These are phyloP conservation scores for Pichia exigua DNA, from an alignment of 805 yeast genomes.

Conservation along the genomic window DNA sequence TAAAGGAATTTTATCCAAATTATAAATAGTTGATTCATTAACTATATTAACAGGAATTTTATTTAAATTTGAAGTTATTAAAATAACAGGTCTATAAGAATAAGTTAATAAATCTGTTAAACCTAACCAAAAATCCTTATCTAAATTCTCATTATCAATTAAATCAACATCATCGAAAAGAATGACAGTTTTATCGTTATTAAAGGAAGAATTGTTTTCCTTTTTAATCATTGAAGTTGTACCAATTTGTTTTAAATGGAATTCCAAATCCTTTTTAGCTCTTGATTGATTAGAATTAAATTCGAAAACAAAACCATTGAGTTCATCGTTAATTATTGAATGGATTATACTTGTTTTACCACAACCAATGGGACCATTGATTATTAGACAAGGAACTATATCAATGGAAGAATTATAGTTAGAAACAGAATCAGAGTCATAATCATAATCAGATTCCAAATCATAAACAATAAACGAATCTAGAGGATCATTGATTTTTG, in stretches of 20 bases:
- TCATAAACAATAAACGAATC: conserved; percentile 34
- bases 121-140: conserved; percentile 73
- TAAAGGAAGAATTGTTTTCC: conserved; percentile 15
- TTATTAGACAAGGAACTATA: conserved; percentile 48
- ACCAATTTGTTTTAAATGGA: conserved; percentile 65
- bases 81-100: conserved; percentile 29
- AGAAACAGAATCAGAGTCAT: conserved; percentile 31
- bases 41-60: conserved; percentile 24
- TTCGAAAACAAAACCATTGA: conserved; percentile 72
- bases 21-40: conserved; percentile 23
- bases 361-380: conserved; percentile 64
- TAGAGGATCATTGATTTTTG: conserved; percentile 23
- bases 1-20: conserved; percentile 11
- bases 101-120: conserved; percentile 48
- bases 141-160: conserved; percentile 57
- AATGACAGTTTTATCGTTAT: conserved; percentile 48
- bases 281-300: conserved; percentile 69
- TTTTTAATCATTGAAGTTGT: conserved; percentile 74
- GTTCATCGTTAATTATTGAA: conserved; percentile 48
- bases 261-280: conserved; percentile 60
- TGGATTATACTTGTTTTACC: conserved; percentile 75
- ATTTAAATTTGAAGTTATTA: conserved; percentile 24
- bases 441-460: conserved; percentile 21
- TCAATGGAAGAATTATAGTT: conserved; percentile 28
- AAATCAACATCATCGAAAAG: conserved; percentile 83